These are phyloP conservation scores for Articulospora tetracladia DNA, from an alignment of 495 filamentous ascomycete species.

Conservation along the genomic window DNA sequence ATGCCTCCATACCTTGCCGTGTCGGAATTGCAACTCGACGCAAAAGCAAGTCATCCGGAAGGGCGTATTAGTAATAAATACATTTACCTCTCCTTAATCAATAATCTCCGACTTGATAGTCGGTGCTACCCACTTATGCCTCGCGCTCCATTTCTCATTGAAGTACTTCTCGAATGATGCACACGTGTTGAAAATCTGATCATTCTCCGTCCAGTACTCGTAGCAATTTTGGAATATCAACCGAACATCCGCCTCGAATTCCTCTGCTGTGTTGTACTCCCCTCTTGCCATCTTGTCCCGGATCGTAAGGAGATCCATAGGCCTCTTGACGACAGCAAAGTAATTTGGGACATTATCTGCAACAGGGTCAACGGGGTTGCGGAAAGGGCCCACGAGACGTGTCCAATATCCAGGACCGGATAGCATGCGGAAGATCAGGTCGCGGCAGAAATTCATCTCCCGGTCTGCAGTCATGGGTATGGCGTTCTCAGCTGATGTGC, in stretches of 20 bases:
- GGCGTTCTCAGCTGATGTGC: conserved; percentile 4
- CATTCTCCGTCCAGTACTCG: conserved; percentile 79
- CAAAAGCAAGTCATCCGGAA: too few relatives aligned
- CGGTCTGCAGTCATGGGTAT: conserved; percentile 33
- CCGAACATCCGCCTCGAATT: conserved; percentile 79
- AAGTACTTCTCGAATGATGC: conserved; percentile 70
- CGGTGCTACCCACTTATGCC: conserved; percentile 62
- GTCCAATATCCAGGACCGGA: conserved; percentile 55
- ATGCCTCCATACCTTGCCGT: too few relatives aligned
- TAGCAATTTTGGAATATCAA: conserved; percentile 88
- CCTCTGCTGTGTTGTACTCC: conserved; percentile 76
- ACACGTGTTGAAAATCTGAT: conserved; percentile 67
- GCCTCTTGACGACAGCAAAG: conserved; percentile 89
- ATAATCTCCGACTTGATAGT: conserved; percentile 24
- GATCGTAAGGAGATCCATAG: conserved; percentile 88
- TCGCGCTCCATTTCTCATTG: conserved; percentile 69
- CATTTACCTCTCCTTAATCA: conserved; percentile 19
- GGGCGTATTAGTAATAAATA: too few relatives aligned
- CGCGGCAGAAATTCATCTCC: conserved; percentile 47
- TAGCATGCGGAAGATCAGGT: conserved; percentile 49
- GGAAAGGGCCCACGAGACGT: conserved; percentile 64
- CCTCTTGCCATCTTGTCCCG: conserved; percentile 68
- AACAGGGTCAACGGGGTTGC: conserved; percentile 84
- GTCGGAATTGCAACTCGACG: too few relatives aligned
- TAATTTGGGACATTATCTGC: conserved; percentile 91